Evolutionary conservation across 495 filamentous ascomycete genomes (phyloP).

Genomic region (Penicillium robsamsonii): DNA sequence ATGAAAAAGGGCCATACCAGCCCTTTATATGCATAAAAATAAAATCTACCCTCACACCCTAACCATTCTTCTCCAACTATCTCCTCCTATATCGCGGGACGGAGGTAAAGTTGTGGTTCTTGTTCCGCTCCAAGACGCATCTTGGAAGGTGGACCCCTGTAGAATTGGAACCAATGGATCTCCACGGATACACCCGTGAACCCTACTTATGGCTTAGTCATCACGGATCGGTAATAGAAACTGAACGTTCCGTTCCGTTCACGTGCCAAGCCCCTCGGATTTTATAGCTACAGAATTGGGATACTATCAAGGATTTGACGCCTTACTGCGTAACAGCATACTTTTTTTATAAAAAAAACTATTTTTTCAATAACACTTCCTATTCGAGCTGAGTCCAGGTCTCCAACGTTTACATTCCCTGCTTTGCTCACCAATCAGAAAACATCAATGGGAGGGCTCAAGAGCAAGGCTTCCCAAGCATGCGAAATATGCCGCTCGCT

Average conservation of each 20-base stretch:
- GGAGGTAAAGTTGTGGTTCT: background rate
- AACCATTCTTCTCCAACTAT: background rate
- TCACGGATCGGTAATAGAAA: background rate
- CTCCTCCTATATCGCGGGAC: background rate
- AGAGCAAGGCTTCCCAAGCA: background rate
- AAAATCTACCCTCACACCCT: background rate
- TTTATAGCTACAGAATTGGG: too few species aligned
- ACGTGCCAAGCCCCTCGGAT: too few species aligned
- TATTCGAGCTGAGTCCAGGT: background rate
- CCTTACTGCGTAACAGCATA: too few species aligned
- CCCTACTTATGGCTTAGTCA: background rate
- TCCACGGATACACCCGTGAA: too few species aligned
- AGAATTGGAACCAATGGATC: too few species aligned
- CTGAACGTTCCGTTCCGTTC: background rate
- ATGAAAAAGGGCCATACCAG: background rate
- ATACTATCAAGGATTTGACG: too few species aligned
- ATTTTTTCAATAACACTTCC: background rate
- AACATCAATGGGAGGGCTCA: background rate
- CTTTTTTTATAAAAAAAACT: too few species aligned
- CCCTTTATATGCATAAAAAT: background rate
- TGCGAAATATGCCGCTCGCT: constrained; percentile 1
- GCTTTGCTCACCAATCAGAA: background rate
- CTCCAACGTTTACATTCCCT: background rate
- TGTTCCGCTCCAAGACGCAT: background rate
- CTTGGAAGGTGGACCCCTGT: too few species aligned